Evolutionary conservation across 768 basidiomycete genomes (phyloP).

Genomic region (Lentinus tigrinus): DNA sequence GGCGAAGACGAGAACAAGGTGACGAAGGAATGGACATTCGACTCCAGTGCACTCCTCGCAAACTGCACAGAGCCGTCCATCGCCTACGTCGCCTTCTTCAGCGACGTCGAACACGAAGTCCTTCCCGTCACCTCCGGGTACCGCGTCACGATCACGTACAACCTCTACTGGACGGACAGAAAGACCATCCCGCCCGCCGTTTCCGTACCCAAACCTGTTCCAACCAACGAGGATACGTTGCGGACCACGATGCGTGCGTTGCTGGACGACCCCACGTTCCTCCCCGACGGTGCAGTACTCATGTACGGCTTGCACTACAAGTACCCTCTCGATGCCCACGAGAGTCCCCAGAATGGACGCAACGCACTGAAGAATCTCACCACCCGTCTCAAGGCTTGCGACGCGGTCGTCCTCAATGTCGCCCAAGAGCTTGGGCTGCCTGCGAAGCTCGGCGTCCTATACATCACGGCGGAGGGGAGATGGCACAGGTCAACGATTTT

Average conservation of each 20-base stretch:
- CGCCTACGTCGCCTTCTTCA: slow-evolving; percentile 41
- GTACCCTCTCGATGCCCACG: slow-evolving; percentile 16
- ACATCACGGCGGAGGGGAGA: not conserved
- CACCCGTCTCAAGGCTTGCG: slow-evolving; percentile 9
- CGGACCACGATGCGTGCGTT: slow-evolving; percentile 23
- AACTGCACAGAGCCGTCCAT: slow-evolving; percentile 16
- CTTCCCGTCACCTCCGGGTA: slow-evolving; percentile 37
- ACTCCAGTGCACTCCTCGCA: slow-evolving; percentile 30
- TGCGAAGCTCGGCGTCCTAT: not conserved
- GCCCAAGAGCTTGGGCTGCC: slow-evolving; percentile 1
- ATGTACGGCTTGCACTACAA: slow-evolving; percentile 38
- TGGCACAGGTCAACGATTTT: not conserved
- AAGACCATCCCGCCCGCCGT: not conserved
- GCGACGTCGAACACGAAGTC: slow-evolving; percentile 47
- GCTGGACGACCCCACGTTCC: slow-evolving; percentile 31
- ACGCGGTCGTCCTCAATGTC: slow-evolving; percentile 5
- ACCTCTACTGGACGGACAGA: slow-evolving; percentile 29
- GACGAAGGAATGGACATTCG: slow-evolving; percentile 19
- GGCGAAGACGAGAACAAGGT: not conserved
- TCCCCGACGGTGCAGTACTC: slow-evolving; percentile 36
- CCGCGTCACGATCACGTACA: slow-evolving; percentile 45
- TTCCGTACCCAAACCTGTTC: not conserved
- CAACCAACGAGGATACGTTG: slow-evolving; percentile 10
- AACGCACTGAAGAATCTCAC: not conserved
- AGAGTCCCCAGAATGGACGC: not conserved